phyloP scores from a whole-genome alignment of 1,139 yeast genomes.

The Debaryomyces sp. region DNA sequence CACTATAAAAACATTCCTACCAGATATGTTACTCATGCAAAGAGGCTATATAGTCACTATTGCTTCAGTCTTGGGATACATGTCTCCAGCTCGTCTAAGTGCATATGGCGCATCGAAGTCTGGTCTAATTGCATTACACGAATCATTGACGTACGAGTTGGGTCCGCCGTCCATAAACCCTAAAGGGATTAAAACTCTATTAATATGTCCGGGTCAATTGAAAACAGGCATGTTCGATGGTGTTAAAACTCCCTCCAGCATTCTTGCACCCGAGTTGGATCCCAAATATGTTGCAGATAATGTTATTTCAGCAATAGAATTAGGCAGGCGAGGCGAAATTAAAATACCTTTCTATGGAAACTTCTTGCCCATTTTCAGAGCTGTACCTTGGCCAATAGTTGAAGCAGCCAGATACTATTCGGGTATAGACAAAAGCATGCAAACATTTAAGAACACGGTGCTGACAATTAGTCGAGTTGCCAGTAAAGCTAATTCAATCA shows the following conservation, averaged over 20 bases:
- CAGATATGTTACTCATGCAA: conserved; percentile 61
- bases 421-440: conserved; percentile 67
- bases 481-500: conserved; percentile 21
- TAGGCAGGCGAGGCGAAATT: conserved; percentile 70
- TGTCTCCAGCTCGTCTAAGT: conserved; percentile 79
- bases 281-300: conserved; percentile 63
- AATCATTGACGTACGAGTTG: conserved; percentile 73
- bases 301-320: conserved; percentile 57
- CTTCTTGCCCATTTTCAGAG: conserved; percentile 68
- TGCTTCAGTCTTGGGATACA: conserved; percentile 80
- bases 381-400: conserved; percentile 72
- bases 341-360: conserved; percentile 77
- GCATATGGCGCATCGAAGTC: conserved; percentile 92
- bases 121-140: conserved; percentile 82
- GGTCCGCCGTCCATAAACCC: conserved; percentile 52
- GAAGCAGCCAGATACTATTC: conserved; percentile 53
- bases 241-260: conserved; percentile 68
- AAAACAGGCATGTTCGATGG: conserved; percentile 71
- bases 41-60: conserved; percentile 81
- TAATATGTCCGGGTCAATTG: conserved; percentile 87
- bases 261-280: conserved; percentile 81
- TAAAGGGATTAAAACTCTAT: conserved; percentile 66
- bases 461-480: conserved; percentile 16
- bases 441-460: conserved; percentile 29
- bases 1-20: conserved; percentile 69